Evolutionary conservation across 345 rosid genomes (phyloP).

Genomic region (Fremontodendron californicum): DNA sequence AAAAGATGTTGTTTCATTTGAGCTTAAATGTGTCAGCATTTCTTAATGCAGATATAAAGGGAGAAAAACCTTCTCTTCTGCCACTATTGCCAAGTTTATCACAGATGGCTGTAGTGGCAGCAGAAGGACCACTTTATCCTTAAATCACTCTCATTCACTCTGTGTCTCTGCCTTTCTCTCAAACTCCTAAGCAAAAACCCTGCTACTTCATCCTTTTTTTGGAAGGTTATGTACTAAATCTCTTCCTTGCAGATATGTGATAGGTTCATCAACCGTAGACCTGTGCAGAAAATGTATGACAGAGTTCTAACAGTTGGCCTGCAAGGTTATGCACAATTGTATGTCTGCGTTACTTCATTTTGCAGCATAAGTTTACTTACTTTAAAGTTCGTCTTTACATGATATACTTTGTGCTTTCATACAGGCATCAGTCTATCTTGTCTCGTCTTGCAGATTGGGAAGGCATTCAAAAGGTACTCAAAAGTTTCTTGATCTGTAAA

Average conservation of each 20-base stretch:
- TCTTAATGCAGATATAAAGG: not conserved
- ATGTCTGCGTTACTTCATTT: constrained; percentile 30
- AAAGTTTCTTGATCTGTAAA: not conserved
- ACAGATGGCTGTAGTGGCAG: not conserved
- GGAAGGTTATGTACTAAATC: constrained; percentile 5
- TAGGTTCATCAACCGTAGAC: constrained; percentile 65
- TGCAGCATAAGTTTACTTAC: not conserved
- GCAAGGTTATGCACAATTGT: constrained; percentile 86
- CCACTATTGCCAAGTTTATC: not conserved
- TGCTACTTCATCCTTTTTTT: not conserved
- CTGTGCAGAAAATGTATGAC: constrained; percentile 66
- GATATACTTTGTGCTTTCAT: constrained; percentile 17
- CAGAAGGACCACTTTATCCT: not conserved
- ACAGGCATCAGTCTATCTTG: constrained; percentile 74
- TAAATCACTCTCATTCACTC: not conserved
- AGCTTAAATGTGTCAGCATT: not conserved
- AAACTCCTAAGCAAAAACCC: not conserved
- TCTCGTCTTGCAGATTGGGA: constrained; percentile 90
- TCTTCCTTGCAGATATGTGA: constrained; percentile 64
- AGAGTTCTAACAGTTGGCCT: constrained; percentile 82
- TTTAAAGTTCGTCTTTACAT: constrained; percentile 2
- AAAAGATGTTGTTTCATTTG: not conserved
- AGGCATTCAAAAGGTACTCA: constrained; percentile 66
- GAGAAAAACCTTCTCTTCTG: constrained; percentile 3
- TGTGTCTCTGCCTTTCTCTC: not conserved